Evolutionary conservation across 139 green algal genomes (phyloP).

Genomic region (Mychonastes homosphaera): DNA sequence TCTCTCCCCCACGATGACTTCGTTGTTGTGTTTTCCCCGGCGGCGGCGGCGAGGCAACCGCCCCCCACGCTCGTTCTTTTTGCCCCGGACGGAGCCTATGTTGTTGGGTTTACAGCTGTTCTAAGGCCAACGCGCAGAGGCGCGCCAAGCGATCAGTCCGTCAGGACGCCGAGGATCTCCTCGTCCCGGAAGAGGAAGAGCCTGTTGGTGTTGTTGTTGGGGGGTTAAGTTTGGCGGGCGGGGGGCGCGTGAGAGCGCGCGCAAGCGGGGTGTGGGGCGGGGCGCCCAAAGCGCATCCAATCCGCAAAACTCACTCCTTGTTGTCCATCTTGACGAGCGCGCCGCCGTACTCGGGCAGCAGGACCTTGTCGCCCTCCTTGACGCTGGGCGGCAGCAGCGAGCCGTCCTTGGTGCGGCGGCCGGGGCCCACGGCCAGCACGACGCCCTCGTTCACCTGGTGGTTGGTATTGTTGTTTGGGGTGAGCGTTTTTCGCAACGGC

Average conservation of each 20-base stretch:
- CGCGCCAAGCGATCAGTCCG: slow-evolving; percentile 35
- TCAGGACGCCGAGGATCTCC: slow-evolving; percentile 44
- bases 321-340: slow-evolving; percentile 79
- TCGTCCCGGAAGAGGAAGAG: slow-evolving; percentile 47
- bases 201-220: slow-evolving; percentile 28
- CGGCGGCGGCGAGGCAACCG: too few species aligned
- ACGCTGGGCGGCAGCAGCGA: slow-evolving; percentile 67
- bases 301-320: slow-evolving; percentile 94
- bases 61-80: too few species aligned
- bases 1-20: too few species aligned
- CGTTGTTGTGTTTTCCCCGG: too few species aligned
- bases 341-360: slow-evolving; percentile 95
- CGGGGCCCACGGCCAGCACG: slow-evolving; percentile 87
- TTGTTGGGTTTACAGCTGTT: too few species aligned
- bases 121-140: too few species aligned
- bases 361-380: slow-evolving; percentile 89
- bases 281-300: too few species aligned
- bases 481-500: too few species aligned
- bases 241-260: background rate
- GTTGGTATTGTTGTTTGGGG: too few species aligned
- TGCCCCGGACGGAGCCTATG: too few species aligned
- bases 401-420: slow-evolving; percentile 54
- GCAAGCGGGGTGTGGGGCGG: background rate
- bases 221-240: background rate
- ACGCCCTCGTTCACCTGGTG: slow-evolving; percentile 79